phyloP scores from a whole-genome alignment of 2,329 filamentous ascomycete genomes.

The Clarireedia monteithiana region DNA sequence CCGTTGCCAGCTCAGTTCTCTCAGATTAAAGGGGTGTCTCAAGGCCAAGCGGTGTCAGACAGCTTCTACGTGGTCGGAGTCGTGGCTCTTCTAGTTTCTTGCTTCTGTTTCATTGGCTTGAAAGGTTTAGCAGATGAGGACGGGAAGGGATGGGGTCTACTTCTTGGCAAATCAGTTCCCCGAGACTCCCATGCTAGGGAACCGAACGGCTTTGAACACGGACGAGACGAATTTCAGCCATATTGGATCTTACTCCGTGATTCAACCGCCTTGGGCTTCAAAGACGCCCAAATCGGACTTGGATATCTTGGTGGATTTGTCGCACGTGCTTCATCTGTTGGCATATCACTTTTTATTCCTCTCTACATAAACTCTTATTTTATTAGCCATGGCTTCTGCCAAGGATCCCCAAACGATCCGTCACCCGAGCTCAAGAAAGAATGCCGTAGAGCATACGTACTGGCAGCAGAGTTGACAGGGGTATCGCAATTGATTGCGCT shows the following conservation, averaged over 20 bases:
- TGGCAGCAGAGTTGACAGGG: constrained; percentile 81
- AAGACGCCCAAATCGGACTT: constrained; percentile 70
- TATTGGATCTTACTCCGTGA: constrained; percentile 54
- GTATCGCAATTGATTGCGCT: constrained; percentile 83
- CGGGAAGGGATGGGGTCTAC: constrained; percentile 60
- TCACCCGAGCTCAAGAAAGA: constrained; percentile 73
- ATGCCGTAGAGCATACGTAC: constrained; percentile 78
- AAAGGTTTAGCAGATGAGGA: constrained; percentile 64
- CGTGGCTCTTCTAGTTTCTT: constrained; percentile 63
- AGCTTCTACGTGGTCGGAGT: constrained; percentile 82
- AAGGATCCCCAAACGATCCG: constrained; percentile 53
- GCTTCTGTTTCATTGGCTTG: constrained; percentile 73
- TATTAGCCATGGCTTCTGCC: constrained; percentile 71
- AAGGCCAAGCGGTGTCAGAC: constrained; percentile 66
- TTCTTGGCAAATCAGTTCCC: constrained; percentile 36
- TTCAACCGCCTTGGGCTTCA: constrained; percentile 63
- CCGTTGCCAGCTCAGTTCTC: constrained; percentile 77
- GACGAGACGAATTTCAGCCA: constrained; percentile 35
- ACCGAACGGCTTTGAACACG: background rate
- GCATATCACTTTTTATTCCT: constrained; percentile 90
- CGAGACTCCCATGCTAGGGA: constrained; percentile 14
- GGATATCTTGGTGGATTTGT: constrained; percentile 94
- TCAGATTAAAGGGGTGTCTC: constrained; percentile 61
- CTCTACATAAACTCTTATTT: constrained; percentile 90
- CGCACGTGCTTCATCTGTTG: constrained; percentile 86